These are phyloP conservation scores for Kwoniella dendrophila DNA, from an alignment of 768 basidiomycete genomes.

Conservation along the genomic window DNA sequence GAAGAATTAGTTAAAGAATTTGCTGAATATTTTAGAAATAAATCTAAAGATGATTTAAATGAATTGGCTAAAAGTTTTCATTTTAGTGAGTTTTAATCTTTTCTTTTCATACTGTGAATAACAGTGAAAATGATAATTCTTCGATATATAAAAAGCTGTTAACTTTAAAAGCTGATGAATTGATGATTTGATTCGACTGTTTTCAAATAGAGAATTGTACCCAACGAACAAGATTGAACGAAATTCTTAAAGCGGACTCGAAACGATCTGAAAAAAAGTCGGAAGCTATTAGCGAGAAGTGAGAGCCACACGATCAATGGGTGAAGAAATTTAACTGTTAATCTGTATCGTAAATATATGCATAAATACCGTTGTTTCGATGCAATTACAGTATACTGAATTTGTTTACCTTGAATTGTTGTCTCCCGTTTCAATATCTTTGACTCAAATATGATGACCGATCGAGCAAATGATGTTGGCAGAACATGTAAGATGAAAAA, in stretches of 20 bases:
- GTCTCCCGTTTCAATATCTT: no score
- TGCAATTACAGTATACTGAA: no score
- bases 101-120: background rate
- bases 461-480: no score
- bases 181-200: background rate
- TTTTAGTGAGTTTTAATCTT: slow-evolving; percentile 57
- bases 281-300: background rate
- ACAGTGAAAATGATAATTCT: background rate
- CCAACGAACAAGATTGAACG: slow-evolving; percentile 69
- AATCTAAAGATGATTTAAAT: slow-evolving; percentile 64
- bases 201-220: slow-evolving; percentile 62
- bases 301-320: no score
- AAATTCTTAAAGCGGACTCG: slow-evolving; percentile 49
- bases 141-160: background rate
- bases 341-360: no score
- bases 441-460: no score
- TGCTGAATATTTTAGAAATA: slow-evolving; percentile 57
- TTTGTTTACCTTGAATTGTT: no score
- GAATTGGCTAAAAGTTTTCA: slow-evolving; percentile 73
- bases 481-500: no score
- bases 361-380: no score
- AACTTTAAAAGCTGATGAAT: no score
- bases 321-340: no score
- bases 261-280: no score
- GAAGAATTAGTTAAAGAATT: slow-evolving; percentile 56